A percentile compares a stretch with the other conserved stretches of the same genome.
These are phyloP conservation scores for Metschnikowia similis DNA, from an alignment of 805 yeast genomes.

Conservation along the genomic window DNA sequence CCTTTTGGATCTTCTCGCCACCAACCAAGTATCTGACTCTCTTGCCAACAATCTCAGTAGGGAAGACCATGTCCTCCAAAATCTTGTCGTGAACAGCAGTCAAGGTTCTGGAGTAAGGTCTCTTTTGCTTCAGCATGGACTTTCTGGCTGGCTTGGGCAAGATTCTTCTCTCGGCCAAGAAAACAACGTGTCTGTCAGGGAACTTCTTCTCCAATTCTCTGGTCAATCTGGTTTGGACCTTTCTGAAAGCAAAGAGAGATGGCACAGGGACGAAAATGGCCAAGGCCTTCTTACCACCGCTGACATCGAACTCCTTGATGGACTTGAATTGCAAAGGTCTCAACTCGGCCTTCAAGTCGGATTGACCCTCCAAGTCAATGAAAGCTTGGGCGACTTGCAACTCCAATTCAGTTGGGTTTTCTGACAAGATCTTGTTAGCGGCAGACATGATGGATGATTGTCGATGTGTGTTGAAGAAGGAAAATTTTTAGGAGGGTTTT, in stretches of 20 bases:
- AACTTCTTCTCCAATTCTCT: slow-evolving; percentile 99
- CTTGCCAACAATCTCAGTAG: slow-evolving; percentile 98
- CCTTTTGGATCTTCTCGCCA: slow-evolving; percentile 98
- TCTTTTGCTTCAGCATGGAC: slow-evolving; percentile 92
- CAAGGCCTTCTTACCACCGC: slow-evolving; percentile 98
- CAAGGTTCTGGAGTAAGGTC: slow-evolving; percentile 99
- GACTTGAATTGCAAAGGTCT: slow-evolving; percentile 98
- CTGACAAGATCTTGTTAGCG: slow-evolving; percentile 89
- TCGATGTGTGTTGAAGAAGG: slow-evolving; percentile 12
- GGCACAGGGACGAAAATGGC: slow-evolving; percentile 98
- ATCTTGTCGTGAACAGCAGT: slow-evolving; percentile 98
- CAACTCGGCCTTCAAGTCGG: slow-evolving; percentile 96
- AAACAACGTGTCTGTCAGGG: slow-evolving; percentile 99
- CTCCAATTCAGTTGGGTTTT: slow-evolving; percentile 97
- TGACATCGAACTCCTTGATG: slow-evolving; percentile 95
- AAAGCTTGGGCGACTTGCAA: slow-evolving; percentile 99
- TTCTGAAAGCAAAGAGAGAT: slow-evolving; percentile 87
- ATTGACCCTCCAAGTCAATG: slow-evolving; percentile 91
- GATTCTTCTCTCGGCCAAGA: slow-evolving; percentile 99
- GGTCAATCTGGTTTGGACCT: slow-evolving; percentile 94
- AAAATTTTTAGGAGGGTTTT: slow-evolving; percentile 14
- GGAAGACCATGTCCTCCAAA: slow-evolving; percentile 99
- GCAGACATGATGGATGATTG: slow-evolving; percentile 73
- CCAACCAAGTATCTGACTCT: slow-evolving; percentile 98
- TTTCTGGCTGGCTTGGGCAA: slow-evolving; percentile 98